Conservation (phyloP, 2,329 filamentous ascomycete genomes). For the Botrytis tulipae region DNA sequence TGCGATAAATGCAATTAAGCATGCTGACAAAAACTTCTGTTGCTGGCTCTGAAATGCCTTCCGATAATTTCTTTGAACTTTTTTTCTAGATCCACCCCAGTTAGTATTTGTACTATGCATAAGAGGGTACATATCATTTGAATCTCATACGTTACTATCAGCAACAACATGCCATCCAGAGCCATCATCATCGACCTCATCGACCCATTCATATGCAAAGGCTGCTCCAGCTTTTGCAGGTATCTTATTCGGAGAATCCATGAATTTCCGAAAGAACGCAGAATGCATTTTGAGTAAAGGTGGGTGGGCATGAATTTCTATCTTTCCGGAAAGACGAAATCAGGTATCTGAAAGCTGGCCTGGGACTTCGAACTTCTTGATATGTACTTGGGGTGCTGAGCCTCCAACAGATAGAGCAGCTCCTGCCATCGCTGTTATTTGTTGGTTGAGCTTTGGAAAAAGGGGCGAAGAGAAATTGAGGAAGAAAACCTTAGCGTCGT, state of each 20-base stretch:
- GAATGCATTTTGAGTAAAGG: slow-evolving; percentile 20
- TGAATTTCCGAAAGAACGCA: slow-evolving; percentile 22
- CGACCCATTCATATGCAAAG: neutral
- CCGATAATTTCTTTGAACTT: too few relatives aligned
- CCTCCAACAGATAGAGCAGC: neutral
- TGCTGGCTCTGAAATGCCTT: neutral
- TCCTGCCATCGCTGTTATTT: neutral
- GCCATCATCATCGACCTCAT: neutral
- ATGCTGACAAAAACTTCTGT: neutral
- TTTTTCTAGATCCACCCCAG: too few relatives aligned
- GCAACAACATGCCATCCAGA: neutral
- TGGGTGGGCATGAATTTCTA: slow-evolving; percentile 20
- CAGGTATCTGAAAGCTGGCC: neutral
- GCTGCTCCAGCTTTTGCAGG: neutral
- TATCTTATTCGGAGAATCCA: slow-evolving; percentile 22
- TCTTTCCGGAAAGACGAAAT: neutral
- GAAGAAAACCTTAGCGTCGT: neutral
- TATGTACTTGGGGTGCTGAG: neutral
- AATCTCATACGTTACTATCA: neutral
- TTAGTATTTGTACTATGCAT: too few relatives aligned
- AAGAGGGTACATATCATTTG: too few relatives aligned
- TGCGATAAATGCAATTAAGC: neutral
- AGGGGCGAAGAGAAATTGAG: neutral
- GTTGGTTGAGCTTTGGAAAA: neutral
- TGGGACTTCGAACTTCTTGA: neutral